Evolutionary conservation across 371 early-diverging fungal genomes (phyloP).

Genomic region (Capillidium heterosporum): DNA sequence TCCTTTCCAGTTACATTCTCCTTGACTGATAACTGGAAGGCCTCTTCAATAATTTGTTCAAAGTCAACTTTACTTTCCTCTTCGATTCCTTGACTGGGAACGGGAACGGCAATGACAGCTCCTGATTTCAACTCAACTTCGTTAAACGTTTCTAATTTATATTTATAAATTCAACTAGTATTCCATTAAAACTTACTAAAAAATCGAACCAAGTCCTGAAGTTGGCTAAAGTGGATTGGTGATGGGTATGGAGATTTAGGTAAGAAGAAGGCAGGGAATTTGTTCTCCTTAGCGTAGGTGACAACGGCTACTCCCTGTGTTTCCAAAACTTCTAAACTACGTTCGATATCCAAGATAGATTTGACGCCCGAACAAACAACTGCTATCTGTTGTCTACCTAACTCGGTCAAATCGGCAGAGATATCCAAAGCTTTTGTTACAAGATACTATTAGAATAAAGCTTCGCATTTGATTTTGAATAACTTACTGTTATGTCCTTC

Average conservation of each 20-base stretch:
- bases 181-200: too few species aligned
- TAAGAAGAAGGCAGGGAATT: slow-evolving; percentile 85
- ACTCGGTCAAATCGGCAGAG: slow-evolving; percentile 80
- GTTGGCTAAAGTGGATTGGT: background rate
- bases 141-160: slow-evolving; percentile 15
- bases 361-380: slow-evolving; percentile 91
- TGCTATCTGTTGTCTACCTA: slow-evolving; percentile 77
- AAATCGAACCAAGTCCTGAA: background rate
- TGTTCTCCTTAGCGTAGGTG: slow-evolving; percentile 34
- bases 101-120: slow-evolving; percentile 76
- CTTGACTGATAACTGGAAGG: slow-evolving; percentile 17
- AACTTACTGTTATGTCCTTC: slow-evolving; percentile 48
- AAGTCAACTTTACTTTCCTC: slow-evolving; percentile 47
- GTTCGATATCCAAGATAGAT: slow-evolving; percentile 75
- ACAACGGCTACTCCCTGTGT: slow-evolving; percentile 86
- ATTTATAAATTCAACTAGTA: too few species aligned
- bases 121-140: slow-evolving; percentile 62
- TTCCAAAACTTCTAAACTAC: slow-evolving; percentile 80
- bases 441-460: background rate
- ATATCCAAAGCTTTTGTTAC: slow-evolving; percentile 78
- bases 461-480: background rate
- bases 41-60: slow-evolving; percentile 39
- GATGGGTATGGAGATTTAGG: slow-evolving; percentile 48
- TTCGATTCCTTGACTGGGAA: slow-evolving; percentile 54
- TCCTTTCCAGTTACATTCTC: slow-evolving; percentile 60